A percentile compares a stretch with the other conserved stretches of the same genome.
phyloP scores from a whole-genome alignment of 306 rosid genomes.

The Alnus rubra region DNA sequence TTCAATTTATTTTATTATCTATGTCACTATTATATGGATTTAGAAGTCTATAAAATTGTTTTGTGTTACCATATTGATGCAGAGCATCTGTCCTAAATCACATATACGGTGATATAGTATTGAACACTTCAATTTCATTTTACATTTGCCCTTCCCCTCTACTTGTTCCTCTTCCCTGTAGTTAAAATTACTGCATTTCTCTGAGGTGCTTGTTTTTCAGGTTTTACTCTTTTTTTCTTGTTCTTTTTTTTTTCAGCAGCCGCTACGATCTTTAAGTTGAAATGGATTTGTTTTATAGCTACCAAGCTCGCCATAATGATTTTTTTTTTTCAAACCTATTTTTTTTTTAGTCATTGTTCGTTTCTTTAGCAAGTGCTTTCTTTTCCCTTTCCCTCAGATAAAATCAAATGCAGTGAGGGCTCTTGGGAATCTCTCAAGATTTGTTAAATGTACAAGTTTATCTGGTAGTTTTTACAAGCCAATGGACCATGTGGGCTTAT shows the following conservation, averaged over 20 bases:
- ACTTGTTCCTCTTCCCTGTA: background rate
- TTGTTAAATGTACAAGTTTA: slow-evolving; percentile 48
- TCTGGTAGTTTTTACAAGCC: slow-evolving; percentile 36
- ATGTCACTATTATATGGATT: background rate
- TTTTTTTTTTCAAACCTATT: background rate
- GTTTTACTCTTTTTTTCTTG: background rate
- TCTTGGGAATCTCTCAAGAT: slow-evolving; percentile 90
- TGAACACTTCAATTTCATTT: background rate
- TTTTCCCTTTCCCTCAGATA: slow-evolving; percentile 49
- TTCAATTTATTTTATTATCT: background rate
- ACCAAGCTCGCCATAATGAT: background rate
- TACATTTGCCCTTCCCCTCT: background rate
- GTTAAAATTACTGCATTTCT: background rate
- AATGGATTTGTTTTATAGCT: background rate
- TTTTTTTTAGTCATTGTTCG: background rate
- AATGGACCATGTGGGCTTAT: slow-evolving; percentile 28
- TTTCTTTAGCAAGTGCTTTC: slow-evolving; percentile 8
- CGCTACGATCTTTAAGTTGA: background rate
- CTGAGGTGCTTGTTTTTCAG: background rate
- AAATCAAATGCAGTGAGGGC: slow-evolving; percentile 99
- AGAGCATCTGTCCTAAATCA: background rate
- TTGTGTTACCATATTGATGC: background rate
- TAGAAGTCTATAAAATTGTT: background rate
- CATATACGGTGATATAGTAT: background rate
- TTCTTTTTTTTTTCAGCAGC: background rate